phyloP scores from a whole-genome alignment of 352 stramenopile species.

The Phytophthora chlamydospora region DNA sequence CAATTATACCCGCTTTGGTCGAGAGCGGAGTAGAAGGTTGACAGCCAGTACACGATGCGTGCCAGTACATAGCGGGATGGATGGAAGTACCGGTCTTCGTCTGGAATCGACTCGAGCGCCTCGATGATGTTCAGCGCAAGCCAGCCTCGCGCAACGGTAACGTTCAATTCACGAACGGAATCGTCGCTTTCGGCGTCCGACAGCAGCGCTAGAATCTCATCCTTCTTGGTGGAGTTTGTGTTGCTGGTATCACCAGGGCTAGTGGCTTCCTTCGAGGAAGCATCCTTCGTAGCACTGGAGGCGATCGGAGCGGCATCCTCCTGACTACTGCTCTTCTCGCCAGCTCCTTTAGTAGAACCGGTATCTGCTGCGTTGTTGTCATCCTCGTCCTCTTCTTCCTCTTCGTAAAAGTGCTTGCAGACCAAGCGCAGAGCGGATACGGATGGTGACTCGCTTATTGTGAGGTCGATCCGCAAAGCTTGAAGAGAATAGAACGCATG shows the following conservation, averaged over 20 bases:
- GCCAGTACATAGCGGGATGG: constrained; percentile 68
- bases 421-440: constrained; percentile 43
- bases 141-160: constrained; percentile 41
- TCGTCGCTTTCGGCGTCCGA: constrained; percentile 17
- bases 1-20: constrained; percentile 19
- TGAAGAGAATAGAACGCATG: constrained; percentile 84
- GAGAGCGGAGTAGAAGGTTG: constrained; percentile 33
- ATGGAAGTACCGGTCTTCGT: constrained; percentile 86
- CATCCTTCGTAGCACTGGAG: neutral
- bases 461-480: constrained; percentile 62
- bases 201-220: constrained; percentile 51
- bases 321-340: constrained; percentile 12
- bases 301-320: neutral
- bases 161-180: constrained; percentile 19
- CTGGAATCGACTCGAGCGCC: constrained; percentile 73
- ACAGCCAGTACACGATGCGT: constrained; percentile 59
- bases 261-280: neutral
- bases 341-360: neutral
- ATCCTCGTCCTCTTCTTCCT: constrained; percentile 36
- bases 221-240: constrained; percentile 41
- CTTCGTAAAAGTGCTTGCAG: constrained; percentile 67
- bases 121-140: constrained; percentile 73
- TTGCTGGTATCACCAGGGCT: constrained; percentile 11
- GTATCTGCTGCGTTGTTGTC: constrained; percentile 9
- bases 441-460: constrained; percentile 34